A percentile compares a stretch with the other conserved stretches of the same genome.
phyloP scores from a whole-genome alignment of 257 asterid species.

The Hygrophila difformis region DNA sequence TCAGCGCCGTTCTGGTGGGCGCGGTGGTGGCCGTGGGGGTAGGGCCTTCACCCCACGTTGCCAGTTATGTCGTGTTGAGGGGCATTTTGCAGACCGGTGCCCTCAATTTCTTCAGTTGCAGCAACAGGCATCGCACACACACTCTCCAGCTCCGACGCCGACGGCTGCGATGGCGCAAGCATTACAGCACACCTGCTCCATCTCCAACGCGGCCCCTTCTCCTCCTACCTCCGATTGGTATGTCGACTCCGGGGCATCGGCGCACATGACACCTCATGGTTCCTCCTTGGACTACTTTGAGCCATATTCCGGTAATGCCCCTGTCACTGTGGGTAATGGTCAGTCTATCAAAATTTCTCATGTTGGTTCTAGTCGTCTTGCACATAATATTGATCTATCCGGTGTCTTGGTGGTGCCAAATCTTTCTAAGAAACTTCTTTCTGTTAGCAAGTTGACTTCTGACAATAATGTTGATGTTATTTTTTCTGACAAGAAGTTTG shows the following conservation, averaged over 20 bases:
- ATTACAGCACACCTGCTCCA: too few species aligned
- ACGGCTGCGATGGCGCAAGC: neutral
- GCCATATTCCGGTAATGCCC: neutral
- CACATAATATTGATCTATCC: neutral
- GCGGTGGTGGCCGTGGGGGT: too few species aligned
- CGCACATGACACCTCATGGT: neutral
- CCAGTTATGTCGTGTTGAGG: too few species aligned
- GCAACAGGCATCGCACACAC: neutral
- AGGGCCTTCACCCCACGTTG: too few species aligned
- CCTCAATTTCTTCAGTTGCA: too few species aligned
- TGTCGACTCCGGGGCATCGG: neutral
- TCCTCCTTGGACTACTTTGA: neutral
- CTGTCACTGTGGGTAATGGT: conserved; percentile 1
- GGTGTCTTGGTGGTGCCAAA: neutral
- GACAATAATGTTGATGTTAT: neutral
- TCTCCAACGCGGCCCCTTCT: neutral
- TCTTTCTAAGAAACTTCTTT: neutral
- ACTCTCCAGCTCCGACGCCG: neutral
- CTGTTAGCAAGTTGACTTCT: conserved; percentile 1
- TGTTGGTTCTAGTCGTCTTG: neutral
- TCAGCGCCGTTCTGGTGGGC: too few species aligned
- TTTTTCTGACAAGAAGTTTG: neutral
- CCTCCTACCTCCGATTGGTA: too few species aligned
- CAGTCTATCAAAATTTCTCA: neutral
- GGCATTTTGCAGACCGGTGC: too few species aligned